Evolutionary conservation across 352 stramenopile species (phyloP).

Genomic region (Pythium periplocum): DNA sequence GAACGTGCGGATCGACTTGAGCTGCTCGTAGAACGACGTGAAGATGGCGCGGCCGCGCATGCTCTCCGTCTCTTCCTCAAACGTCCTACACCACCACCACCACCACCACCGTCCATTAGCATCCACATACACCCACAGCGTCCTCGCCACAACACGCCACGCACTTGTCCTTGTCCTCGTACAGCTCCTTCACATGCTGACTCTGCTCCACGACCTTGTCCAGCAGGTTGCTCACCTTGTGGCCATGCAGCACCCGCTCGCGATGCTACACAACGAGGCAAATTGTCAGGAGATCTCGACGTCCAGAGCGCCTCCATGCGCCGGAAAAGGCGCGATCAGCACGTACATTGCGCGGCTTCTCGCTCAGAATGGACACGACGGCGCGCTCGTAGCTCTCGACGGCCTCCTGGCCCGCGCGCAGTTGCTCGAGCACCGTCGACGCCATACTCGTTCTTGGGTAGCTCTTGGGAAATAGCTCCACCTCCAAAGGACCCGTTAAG

Average conservation of each 20-base stretch:
- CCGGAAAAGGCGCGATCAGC: no score
- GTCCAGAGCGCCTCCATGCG: no score
- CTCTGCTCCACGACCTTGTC: conserved; percentile 66
- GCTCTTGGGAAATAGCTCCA: no score
- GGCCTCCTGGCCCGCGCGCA: conserved; percentile 74
- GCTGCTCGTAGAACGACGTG: conserved; percentile 86
- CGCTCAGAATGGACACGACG: conserved; percentile 61
- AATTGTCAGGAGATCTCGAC: neutral
- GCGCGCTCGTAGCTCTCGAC: conserved; percentile 73
- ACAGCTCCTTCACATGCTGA: conserved; percentile 70
- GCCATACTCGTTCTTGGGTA: conserved; percentile 36
- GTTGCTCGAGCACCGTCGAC: conserved; percentile 81
- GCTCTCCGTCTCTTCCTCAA: conserved; percentile 65
- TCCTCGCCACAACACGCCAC: conserved; percentile 7
- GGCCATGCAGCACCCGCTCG: conserved; percentile 68
- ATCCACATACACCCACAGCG: neutral
- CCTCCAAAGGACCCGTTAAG: no score
- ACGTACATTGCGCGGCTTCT: conserved; percentile 81
- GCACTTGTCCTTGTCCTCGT: conserved; percentile 77
- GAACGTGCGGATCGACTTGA: conserved; percentile 81
- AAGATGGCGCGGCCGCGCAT: conserved; percentile 79
- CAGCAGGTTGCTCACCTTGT: conserved; percentile 81
- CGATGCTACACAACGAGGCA: conserved; percentile 41
- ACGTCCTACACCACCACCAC: conserved; percentile 33
- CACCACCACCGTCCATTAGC: no score